Evolutionary conservation across 2,329 filamentous ascomycete species (phyloP), one percentile per base, ranked within the genome.

Genomic region (Hyphodiscus sp.): DNA sequence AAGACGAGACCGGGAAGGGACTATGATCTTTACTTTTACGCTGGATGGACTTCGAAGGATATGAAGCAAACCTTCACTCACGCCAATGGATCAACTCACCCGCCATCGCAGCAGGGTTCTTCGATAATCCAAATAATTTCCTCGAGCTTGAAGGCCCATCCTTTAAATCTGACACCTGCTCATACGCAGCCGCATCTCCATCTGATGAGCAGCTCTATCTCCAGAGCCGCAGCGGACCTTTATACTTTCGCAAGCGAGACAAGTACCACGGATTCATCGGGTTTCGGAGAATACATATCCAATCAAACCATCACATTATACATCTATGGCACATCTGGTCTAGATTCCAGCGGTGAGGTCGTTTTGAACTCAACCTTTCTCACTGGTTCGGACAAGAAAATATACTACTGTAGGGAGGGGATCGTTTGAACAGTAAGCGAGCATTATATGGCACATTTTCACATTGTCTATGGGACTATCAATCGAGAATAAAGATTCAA

Each of bases 71-170:
- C 5, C 55, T 71, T 9, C 57, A 64, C 0, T 54, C 65, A 1
- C 62, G 63, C 47, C 62, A 59, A 20, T 80, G 76, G 76, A 71
- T 81, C 54, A 72, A 75, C 62, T 77, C 76, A 61, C 70, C 70
- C 0, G 68, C 71, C 4, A 72, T 81, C 3, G 78, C 78, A 44
- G 67, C 71, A 15, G 73, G 73, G 33, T 72, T 80, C 26, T 81
- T 79, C 57, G 77, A 80, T 61, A 81, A 80, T 60, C 76, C 78
- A 5, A 79, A 80, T 56, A 80, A 77, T 1, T 78, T 76, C 56
- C 76, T 79, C 62, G 73, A 76, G 58, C 68, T 79, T 1, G 69
- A 69, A 1, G 66, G 66, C 2, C 69, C 74, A 1, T 57, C 65
- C 2, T 63, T 81, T 47, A 52, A 73, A n/a, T 76, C 77, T 0